A percentile compares a stretch with the other conserved stretches of the same genome.
Conservation (phyloP, 805 yeast genomes). For the Wickerhamiella siamensis region DNA sequence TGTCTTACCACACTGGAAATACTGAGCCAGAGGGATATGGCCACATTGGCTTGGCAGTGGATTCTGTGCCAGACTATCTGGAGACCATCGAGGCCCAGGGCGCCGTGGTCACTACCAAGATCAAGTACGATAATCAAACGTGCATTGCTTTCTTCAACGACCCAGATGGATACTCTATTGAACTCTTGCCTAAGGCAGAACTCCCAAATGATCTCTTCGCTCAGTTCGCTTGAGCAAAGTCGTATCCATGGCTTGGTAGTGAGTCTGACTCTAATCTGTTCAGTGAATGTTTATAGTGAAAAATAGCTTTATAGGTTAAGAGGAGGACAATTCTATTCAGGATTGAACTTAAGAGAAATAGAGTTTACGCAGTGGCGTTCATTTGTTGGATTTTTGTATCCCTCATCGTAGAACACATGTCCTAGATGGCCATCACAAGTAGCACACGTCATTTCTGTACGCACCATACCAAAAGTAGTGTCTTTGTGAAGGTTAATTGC, state of each 20-base stretch:
- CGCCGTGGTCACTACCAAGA: conserved; percentile 32
- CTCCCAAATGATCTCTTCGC: conserved; percentile 16
- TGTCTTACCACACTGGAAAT: conserved; percentile 75
- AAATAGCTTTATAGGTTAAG: too few relatives aligned
- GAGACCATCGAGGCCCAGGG: conserved; percentile 34
- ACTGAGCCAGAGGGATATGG: conserved; percentile 71
- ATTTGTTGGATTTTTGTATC: conserved; percentile 74
- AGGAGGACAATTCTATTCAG: background rate
- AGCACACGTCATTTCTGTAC: conserved; percentile 82
- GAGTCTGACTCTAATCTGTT: too few relatives aligned
- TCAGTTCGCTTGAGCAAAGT: background rate
- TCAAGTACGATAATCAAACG: conserved; percentile 31
- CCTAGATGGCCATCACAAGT: conserved; percentile 92
- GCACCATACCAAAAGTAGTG: conserved; percentile 52
- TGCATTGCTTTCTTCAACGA: conserved; percentile 60
- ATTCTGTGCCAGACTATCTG: conserved; percentile 43
- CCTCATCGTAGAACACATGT: conserved; percentile 90
- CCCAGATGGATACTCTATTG: conserved; percentile 84
- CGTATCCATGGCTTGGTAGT: background rate
- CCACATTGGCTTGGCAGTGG: conserved; percentile 63
- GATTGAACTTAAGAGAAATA: conserved; percentile 51
- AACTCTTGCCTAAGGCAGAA: conserved; percentile 39
- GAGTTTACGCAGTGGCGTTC: conserved; percentile 94
- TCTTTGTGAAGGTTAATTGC: conserved; percentile 53
- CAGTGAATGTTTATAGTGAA: background rate